phyloP scores from a whole-genome alignment of 2,329 filamentous ascomycete species.

The Mollisia scopiformis region DNA sequence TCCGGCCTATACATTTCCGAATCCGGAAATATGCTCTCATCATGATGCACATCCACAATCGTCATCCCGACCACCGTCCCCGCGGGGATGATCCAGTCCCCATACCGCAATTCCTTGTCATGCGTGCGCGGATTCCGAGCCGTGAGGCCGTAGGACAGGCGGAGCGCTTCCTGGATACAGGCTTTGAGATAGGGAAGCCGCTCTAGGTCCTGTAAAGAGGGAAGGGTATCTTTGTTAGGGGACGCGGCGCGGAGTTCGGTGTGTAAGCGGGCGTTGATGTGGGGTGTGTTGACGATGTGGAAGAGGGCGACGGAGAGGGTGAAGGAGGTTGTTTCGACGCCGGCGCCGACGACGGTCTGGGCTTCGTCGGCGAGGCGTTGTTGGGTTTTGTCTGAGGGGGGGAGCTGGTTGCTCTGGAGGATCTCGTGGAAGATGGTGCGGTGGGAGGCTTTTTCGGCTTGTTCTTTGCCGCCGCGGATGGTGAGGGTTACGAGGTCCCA shows the following conservation, averaged over 20 bases:
- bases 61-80: neutral
- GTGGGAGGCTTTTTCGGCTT: neutral
- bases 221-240: neutral
- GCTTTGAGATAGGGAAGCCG: neutral
- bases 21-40: neutral
- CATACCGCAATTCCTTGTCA: neutral
- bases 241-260: neutral
- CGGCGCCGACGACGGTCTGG: neutral
- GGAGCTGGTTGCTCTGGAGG: neutral
- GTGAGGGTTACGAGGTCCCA: neutral
- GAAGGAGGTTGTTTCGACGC: neutral
- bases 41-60: neutral
- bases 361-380: neutral
- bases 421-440: constrained; percentile 3
- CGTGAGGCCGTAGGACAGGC: neutral
- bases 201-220: neutral
- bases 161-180: neutral
- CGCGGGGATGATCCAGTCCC: neutral
- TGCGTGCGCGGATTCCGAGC: neutral
- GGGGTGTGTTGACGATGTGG: neutral
- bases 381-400: neutral
- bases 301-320: neutral
- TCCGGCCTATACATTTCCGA: neutral
- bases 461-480: neutral
- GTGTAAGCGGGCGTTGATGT: neutral